These are phyloP conservation scores for Fusarium sp. DNA, from an alignment of 2,329 filamentous ascomycete species.

Conservation along the genomic window DNA sequence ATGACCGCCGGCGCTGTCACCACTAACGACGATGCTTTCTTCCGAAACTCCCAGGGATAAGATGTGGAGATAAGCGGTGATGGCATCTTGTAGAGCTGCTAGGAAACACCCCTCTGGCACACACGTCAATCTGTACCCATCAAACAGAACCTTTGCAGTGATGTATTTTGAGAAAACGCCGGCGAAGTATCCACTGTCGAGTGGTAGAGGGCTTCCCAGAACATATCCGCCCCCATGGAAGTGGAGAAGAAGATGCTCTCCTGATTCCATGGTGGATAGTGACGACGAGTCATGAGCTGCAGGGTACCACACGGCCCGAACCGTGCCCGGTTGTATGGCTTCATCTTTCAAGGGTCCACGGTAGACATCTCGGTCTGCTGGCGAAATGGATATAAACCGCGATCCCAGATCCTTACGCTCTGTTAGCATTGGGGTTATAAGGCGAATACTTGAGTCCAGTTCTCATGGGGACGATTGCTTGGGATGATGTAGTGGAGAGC, in stretches of 20 bases:
- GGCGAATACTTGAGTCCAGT: neutral
- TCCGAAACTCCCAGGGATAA: neutral
- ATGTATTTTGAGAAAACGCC: neutral
- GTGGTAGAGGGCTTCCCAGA: neutral
- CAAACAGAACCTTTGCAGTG: neutral
- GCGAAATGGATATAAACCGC: neutral
- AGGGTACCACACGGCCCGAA: neutral
- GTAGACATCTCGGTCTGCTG: neutral
- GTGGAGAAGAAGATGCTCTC: neutral
- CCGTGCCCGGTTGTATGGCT: neutral
- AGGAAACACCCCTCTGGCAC: neutral
- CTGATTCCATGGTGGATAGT: neutral
- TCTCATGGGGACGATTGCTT: accelerated
- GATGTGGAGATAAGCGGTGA: neutral
- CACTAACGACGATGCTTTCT: neutral
- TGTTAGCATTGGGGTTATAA: neutral
- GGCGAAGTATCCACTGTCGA: neutral
- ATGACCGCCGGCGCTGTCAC: neutral
- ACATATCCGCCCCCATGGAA: neutral
- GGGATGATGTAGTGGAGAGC: neutral
- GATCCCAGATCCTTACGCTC: neutral
- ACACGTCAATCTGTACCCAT: neutral
- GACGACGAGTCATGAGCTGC: neutral
- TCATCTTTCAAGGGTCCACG: neutral
- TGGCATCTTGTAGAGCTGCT: neutral